Evolutionary conservation across 768 basidiomycete species (phyloP), one percentile per base, ranked within the genome.

Genomic region (Termitomyces eurrhizus): DNA sequence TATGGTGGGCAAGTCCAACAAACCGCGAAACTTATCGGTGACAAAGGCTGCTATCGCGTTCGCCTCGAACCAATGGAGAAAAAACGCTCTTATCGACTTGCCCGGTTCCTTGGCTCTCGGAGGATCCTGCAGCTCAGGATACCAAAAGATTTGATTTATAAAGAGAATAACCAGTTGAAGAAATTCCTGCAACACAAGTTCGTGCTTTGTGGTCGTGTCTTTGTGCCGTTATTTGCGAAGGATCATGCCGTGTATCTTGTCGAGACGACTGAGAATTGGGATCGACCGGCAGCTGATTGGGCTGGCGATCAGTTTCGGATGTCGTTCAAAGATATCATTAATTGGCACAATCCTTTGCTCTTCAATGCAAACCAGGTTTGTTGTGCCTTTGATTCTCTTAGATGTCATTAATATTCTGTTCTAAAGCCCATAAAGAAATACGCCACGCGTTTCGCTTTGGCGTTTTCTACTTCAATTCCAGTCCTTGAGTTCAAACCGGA

Each of bases 1-100:
- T 84, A 86, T 55, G 89, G 89, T 0, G 90, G 90, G 2, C 78
- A 75, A 24, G 80, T 92, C 3, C 87, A 89, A 59, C 88, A 87
- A 62, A 65, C 81, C 7, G 81, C 76, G 4, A 73, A 75, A 3
- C 63, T 87, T 16, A 69, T 72, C 36, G 72, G 72, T 33, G 73
- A 73, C 44, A 55, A 33, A 0, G 60, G 56, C 1, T 35, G 46
- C 7, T 79, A 74, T 57, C 69, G 61, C 5, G 70, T 91, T n/a
- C 67, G 68, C 4, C 78, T 91, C 2, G 82, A 86, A 41, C 78
- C 77, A 16, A 78, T 87, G 61, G 82, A 85, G 61, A 83, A 80
- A 62, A 76, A 80, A 13, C 78, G 83, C 0, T 92, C 90, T 0
- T 79, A 85, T 64, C 79, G 88, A 0, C 85, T 90, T 50, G 84